Conservation (phyloP, 2,329 filamentous ascomycete species). For the Ceratocystis variospora region DNA sequence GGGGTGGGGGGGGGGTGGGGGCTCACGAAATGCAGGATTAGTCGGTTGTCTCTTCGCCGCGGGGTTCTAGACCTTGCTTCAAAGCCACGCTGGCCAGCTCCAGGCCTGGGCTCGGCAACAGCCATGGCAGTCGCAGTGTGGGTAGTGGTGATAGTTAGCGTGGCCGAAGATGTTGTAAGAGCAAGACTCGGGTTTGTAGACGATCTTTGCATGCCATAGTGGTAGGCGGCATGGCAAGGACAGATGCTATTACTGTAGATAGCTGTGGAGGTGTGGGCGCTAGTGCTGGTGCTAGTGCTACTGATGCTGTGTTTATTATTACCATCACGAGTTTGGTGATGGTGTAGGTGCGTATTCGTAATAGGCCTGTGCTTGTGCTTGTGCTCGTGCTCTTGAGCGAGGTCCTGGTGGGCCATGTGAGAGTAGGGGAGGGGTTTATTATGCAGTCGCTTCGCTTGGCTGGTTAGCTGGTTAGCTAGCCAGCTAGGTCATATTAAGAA, state of each 20-base stretch:
- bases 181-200: not conserved
- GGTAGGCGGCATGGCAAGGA: not conserved
- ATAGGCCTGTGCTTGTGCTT: too few relatives aligned
- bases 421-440: not conserved
- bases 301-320: not conserved
- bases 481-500: not conserved
- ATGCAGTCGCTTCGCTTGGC: not conserved
- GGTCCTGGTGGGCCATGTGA: not conserved
- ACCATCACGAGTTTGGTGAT: not conserved
- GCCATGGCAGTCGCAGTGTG: not conserved
- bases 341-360: not conserved
- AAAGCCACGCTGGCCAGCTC: not conserved
- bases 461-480: too few relatives aligned
- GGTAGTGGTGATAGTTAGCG: not conserved
- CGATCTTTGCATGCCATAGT: constrained; percentile 1
- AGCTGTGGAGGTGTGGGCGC: too few relatives aligned
- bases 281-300: too few relatives aligned
- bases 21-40: constrained; percentile 18
- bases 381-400: not conserved
- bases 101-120: not conserved
- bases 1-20: too few relatives aligned
- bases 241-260: not conserved
- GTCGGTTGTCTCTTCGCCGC: constrained; percentile 10
- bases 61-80: not conserved
- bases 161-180: not conserved